These are phyloP conservation scores for Collybia sp. DNA, from an alignment of 768 basidiomycete species.

Conservation along the genomic window DNA sequence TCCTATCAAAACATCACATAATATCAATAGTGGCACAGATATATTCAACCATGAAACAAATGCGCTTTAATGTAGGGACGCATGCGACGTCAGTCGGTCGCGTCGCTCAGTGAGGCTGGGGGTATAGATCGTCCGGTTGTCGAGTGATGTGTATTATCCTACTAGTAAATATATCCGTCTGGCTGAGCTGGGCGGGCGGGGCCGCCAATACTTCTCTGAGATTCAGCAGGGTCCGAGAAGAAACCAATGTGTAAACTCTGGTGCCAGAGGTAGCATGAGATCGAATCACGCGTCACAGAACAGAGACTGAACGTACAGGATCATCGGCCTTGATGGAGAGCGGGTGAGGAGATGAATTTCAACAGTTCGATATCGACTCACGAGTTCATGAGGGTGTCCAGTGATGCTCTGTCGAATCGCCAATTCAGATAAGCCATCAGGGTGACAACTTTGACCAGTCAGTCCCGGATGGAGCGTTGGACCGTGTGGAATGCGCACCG, in stretches of 20 bases:
- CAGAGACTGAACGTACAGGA: not conserved
- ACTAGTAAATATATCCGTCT: too few species aligned
- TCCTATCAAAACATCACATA: too few species aligned
- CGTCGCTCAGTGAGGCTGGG: too few species aligned
- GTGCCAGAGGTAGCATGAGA: not conserved
- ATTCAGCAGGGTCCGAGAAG: conserved; percentile 1
- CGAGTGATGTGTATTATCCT: too few species aligned
- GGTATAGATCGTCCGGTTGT: too few species aligned
- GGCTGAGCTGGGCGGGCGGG: not conserved
- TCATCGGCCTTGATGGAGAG: not conserved
- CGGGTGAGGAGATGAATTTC: not conserved
- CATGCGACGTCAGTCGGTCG: too few species aligned
- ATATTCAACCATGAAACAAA: too few species aligned
- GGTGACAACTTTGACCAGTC: not conserved
- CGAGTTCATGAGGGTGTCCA: not conserved
- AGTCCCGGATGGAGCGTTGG: not conserved
- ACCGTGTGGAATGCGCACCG: not conserved
- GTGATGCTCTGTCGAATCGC: not conserved
- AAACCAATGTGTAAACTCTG: conserved; percentile 1
- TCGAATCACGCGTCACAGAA: not conserved
- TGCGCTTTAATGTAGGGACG: too few species aligned
- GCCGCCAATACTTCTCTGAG: not conserved
- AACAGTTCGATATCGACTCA: not conserved
- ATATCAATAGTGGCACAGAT: too few species aligned
- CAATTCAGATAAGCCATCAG: not conserved